phyloP scores from a whole-genome alignment of 108 stramenopile genomes.

The Craspedostauros australis region DNA sequence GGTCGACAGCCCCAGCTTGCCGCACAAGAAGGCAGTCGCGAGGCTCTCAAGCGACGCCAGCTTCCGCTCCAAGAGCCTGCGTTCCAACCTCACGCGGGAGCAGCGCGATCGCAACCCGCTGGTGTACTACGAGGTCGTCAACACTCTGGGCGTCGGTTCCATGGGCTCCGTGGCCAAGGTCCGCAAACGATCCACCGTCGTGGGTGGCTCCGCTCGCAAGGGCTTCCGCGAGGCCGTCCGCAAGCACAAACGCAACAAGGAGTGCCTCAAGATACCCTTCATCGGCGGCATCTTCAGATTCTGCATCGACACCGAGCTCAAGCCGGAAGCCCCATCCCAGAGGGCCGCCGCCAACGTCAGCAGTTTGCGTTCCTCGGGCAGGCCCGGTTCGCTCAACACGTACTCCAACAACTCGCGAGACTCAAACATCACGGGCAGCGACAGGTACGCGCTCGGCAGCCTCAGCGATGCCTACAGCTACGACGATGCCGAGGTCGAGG shows the following conservation, averaged over 20 bases:
- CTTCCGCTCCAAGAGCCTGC: constrained; percentile 6
- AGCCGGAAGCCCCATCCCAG: background rate
- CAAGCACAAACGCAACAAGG: constrained; percentile 12
- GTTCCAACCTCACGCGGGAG: constrained; percentile 21
- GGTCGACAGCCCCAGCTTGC: background rate
- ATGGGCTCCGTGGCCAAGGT: constrained; percentile 48
- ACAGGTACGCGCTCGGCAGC: too few relatives aligned
- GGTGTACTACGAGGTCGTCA: constrained; percentile 31
- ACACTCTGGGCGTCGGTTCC: constrained; percentile 37
- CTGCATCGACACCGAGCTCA: constrained; percentile 15
- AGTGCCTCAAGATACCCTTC: constrained; percentile 19
- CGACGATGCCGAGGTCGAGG: background rate
- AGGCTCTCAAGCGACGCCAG: background rate
- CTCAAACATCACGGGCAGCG: too few relatives aligned
- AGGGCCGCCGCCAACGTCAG: background rate
- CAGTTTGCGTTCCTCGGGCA: background rate
- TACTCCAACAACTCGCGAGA: background rate
- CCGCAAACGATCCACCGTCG: constrained; percentile 13
- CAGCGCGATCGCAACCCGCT: constrained; percentile 28
- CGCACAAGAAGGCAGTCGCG: too few relatives aligned
- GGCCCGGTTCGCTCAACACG: background rate
- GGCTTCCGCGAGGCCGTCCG: constrained; percentile 20
- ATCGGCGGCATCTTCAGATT: constrained; percentile 18
- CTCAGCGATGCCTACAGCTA: too few relatives aligned
- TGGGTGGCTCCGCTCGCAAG: constrained; percentile 39